phyloP scores from a whole-genome alignment of 139 green algal species.

The Dunaliella primolecta region DNA sequence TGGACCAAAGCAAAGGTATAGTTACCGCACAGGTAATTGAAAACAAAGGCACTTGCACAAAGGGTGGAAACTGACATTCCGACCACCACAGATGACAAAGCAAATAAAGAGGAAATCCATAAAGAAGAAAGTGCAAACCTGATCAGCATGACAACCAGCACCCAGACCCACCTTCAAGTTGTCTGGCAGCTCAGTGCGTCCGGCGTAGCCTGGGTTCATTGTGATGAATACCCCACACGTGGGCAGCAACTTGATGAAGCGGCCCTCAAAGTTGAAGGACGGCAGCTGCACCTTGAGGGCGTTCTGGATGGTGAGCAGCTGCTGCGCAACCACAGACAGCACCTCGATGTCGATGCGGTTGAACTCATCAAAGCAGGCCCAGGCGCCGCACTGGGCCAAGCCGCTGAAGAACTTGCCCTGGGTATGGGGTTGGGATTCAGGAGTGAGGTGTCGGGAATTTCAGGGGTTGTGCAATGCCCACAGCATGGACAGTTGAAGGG shows the following conservation, averaged over 20 bases:
- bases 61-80: too few relatives aligned
- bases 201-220: constrained; percentile 90
- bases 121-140: too few relatives aligned
- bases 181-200: constrained; percentile 76
- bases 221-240: constrained; percentile 86
- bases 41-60: too few relatives aligned
- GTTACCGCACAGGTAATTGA: too few relatives aligned
- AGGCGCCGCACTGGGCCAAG: constrained; percentile 79
- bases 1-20: too few relatives aligned
- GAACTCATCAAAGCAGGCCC: constrained; percentile 91
- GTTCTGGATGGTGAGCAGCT: constrained; percentile 83
- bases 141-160: too few relatives aligned
- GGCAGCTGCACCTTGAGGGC: constrained; percentile 65
- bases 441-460: background rate
- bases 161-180: constrained; percentile 57
- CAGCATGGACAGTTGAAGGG: background rate
- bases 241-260: constrained; percentile 70
- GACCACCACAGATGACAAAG: too few relatives aligned
- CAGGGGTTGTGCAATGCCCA: background rate
- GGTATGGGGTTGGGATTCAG: background rate
- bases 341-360: constrained; percentile 89
- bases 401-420: constrained; percentile 82
- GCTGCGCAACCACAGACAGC: constrained; percentile 82
- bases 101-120: too few relatives aligned
- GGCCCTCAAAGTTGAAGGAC: constrained; percentile 83